Evolutionary conservation across 2,329 filamentous ascomycete species (phyloP).

Genomic region (Pyrenophora seminiperda): DNA sequence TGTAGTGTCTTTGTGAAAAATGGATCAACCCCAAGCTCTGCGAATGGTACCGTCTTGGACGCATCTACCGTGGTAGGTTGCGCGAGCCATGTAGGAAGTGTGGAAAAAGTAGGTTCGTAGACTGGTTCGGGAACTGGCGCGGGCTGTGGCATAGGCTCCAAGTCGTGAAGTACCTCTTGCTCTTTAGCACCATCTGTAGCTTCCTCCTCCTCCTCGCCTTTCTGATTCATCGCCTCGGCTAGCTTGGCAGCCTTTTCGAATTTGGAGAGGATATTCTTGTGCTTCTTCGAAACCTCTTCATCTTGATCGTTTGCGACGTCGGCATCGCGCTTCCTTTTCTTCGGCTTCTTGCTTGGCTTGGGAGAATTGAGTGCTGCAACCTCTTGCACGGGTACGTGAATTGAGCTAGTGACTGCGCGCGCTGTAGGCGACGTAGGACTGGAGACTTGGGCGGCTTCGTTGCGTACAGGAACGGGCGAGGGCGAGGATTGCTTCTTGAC

Average conservation of each 20-base stretch:
- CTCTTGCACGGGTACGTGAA: constrained; percentile 13
- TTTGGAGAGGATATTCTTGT: constrained; percentile 51
- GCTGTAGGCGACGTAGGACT: constrained; percentile 2
- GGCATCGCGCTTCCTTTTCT: constrained; percentile 42
- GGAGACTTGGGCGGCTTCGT: background rate
- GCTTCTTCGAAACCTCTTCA: constrained; percentile 43
- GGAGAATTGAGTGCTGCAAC: constrained; percentile 8
- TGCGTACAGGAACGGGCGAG: constrained; percentile 2
- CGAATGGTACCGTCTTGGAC: constrained; percentile 65
- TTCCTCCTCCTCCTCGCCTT: constrained; percentile 22
- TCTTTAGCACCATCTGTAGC: constrained; percentile 44
- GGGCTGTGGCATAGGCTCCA: constrained; percentile 83
- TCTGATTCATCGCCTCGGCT: constrained; percentile 27
- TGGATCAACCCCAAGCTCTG: constrained; percentile 65
- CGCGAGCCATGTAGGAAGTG: constrained; percentile 80
- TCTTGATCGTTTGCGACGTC: constrained; percentile 27
- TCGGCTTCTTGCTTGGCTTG: constrained; percentile 39
- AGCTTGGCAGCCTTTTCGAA: constrained; percentile 50
- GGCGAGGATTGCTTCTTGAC: constrained; percentile 10
- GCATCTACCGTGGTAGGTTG: constrained; percentile 72
- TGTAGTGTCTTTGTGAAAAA: constrained; percentile 67
- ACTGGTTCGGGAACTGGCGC: constrained; percentile 62
- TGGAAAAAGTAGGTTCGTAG: constrained; percentile 71
- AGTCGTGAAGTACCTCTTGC: constrained; percentile 64
- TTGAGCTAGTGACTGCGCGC: background rate